These are phyloP conservation scores for Cutaneotrichosporon spelunceum DNA, from an alignment of 1,284 basidiomycete species.

Conservation along the genomic window DNA sequence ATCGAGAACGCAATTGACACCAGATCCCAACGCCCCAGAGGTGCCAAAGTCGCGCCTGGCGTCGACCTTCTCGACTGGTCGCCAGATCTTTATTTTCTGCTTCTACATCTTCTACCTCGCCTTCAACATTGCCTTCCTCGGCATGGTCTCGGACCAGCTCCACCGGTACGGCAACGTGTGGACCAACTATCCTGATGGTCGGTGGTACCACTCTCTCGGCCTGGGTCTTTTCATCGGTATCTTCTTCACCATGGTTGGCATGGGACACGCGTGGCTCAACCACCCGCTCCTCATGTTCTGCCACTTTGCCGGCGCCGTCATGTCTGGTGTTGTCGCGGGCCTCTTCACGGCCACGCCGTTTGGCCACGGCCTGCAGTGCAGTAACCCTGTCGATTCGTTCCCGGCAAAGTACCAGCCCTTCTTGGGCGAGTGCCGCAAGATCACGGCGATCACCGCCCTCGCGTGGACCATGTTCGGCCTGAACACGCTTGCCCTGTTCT, in stretches of 20 bases:
- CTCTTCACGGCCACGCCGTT: conserved; percentile 42
- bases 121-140: conserved; percentile 53
- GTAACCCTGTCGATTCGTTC: conserved; percentile 32
- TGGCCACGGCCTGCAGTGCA: conserved; percentile 44
- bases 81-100: conserved; percentile 50
- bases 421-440: conserved; percentile 31
- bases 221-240: conserved; percentile 40
- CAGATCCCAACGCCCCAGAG: neutral
- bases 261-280: conserved; percentile 38
- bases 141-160: conserved; percentile 43
- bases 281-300: conserved; percentile 29
- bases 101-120: conserved; percentile 59
- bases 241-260: conserved; percentile 33
- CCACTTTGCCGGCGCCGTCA: conserved; percentile 24
- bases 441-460: conserved; percentile 39
- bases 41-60: conserved; percentile 9
- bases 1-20: neutral
- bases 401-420: conserved; percentile 30
- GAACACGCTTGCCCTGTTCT: conserved; percentile 37
- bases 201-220: conserved; percentile 37
- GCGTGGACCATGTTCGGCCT: conserved; percentile 46
- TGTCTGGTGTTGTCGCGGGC: conserved; percentile 41
- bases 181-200: conserved; percentile 29
- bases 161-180: conserved; percentile 34
- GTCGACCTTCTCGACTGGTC: conserved; percentile 25